A percentile compares a stretch with the other conserved stretches of the same genome.
Evolutionary conservation across 352 stramenopile genomes (phyloP).

Genomic region (Plasmopara muralis): DNA sequence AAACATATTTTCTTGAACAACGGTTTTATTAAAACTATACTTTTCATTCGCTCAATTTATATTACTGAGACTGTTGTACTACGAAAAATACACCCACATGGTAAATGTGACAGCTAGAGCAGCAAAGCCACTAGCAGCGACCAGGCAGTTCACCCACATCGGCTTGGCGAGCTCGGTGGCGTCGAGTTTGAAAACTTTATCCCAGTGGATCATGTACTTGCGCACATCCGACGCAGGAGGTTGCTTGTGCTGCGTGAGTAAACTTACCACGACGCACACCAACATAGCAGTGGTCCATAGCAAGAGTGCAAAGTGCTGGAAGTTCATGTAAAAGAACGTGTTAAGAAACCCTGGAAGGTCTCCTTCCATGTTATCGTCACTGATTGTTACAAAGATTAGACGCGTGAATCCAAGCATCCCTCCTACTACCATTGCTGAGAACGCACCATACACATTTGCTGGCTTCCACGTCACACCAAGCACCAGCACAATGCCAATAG

Average conservation of each 20-base stretch:
- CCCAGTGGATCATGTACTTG: slow-evolving; percentile 49
- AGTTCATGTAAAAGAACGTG: slow-evolving; percentile 68
- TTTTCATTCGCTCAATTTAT: neutral
- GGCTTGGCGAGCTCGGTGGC: slow-evolving; percentile 42
- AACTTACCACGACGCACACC: slow-evolving; percentile 46
- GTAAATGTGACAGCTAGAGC: slow-evolving; percentile 42
- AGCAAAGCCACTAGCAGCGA: slow-evolving; percentile 32
- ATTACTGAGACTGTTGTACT: slow-evolving; percentile 4
- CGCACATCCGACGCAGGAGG: slow-evolving; percentile 26
- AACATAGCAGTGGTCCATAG: slow-evolving; percentile 41
- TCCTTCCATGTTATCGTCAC: slow-evolving; percentile 36
- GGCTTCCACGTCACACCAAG: slow-evolving; percentile 48
- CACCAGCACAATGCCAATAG: slow-evolving; percentile 55
- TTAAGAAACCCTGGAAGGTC: slow-evolving; percentile 35
- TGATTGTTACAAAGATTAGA: slow-evolving; percentile 53
- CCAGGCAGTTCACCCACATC: slow-evolving; percentile 39
- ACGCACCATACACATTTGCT: slow-evolving; percentile 39
- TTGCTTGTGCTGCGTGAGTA: slow-evolving; percentile 39
- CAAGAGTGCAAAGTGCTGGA: slow-evolving; percentile 59
- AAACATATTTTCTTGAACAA: neutral
- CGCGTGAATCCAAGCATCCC: slow-evolving; percentile 40
- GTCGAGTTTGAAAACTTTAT: slow-evolving; percentile 47
- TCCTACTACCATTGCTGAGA: slow-evolving; percentile 43
- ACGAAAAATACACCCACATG: slow-evolving; percentile 50
- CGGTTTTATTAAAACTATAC: too few relatives aligned